Evolutionary conservation across 2,329 filamentous ascomycete species (phyloP).

Genomic region (Beauveria australis): DNA sequence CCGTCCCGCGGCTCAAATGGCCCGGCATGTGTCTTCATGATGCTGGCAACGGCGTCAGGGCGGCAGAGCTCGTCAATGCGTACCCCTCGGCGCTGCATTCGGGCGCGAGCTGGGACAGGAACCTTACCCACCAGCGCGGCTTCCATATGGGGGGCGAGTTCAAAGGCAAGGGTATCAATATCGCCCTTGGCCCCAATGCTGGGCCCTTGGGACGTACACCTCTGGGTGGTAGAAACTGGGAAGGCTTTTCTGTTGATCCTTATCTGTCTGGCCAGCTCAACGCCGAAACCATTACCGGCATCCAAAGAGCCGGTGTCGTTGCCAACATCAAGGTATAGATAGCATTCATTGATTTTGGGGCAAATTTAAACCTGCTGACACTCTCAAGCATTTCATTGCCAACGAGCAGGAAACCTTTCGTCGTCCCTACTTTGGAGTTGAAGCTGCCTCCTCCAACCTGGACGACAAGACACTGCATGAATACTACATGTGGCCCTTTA

Average conservation of each 20-base stretch:
- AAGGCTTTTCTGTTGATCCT: slow-evolving; percentile 64
- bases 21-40: slow-evolving; percentile 42
- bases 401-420: slow-evolving; percentile 53
- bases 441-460: slow-evolving; percentile 52
- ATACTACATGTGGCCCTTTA: slow-evolving; percentile 58
- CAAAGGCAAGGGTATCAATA: slow-evolving; percentile 52
- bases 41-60: slow-evolving; percentile 40
- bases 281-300: slow-evolving; percentile 64
- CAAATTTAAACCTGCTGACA: neutral
- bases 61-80: slow-evolving; percentile 39
- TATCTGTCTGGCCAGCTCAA: slow-evolving; percentile 63
- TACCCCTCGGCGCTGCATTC: slow-evolving; percentile 40
- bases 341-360: fast-evolving
- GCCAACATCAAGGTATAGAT: slow-evolving; percentile 55
- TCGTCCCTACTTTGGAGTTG: slow-evolving; percentile 31
- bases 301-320: slow-evolving; percentile 71
- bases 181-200: slow-evolving; percentile 62
- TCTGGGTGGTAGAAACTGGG: slow-evolving; percentile 66
- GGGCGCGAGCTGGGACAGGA: slow-evolving; percentile 45
- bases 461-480: slow-evolving; percentile 60
- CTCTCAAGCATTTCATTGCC: slow-evolving; percentile 42
- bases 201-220: slow-evolving; percentile 65
- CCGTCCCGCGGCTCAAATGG: slow-evolving; percentile 35
- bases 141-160: slow-evolving; percentile 50
- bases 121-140: slow-evolving; percentile 42